A percentile compares a stretch with the other conserved stretches of the same genome.
Evolutionary conservation across 148 eudicot species (phyloP).

Genomic region (Vaccinium macrocarpon): DNA sequence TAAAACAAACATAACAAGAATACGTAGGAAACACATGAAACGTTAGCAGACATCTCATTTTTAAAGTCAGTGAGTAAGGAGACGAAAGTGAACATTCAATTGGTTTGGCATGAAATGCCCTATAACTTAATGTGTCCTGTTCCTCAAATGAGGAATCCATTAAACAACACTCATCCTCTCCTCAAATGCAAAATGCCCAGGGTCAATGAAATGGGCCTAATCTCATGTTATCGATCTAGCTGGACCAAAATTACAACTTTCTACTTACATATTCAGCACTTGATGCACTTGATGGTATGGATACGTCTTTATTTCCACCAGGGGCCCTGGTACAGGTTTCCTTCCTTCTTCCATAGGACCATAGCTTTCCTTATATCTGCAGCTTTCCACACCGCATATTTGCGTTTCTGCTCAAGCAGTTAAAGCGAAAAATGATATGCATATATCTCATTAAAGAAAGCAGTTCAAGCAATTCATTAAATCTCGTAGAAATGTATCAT

Average conservation of each 20-base stretch:
- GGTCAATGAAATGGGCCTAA: no score
- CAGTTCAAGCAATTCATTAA: background rate
- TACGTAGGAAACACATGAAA: no score
- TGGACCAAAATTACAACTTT: background rate
- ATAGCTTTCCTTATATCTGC: slow-evolving; percentile 95
- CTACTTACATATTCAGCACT: slow-evolving; percentile 57
- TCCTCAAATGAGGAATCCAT: no score
- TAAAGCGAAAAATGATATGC: background rate
- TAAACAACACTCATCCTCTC: no score
- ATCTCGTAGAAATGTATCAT: background rate
- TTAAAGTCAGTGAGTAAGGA: no score
- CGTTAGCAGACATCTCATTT: no score
- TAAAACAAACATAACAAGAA: no score
- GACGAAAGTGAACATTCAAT: no score
- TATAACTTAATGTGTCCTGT: no score
- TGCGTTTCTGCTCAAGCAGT: slow-evolving; percentile 97
- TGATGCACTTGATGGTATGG: slow-evolving; percentile 41
- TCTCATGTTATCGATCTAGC: background rate
- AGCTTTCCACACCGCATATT: slow-evolving; percentile 97
- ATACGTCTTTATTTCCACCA: slow-evolving; percentile 66
- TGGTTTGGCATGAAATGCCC: slow-evolving; percentile 9
- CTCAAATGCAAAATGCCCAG: no score
- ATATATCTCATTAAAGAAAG: background rate
- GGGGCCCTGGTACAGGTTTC: slow-evolving; percentile 92
- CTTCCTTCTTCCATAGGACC: slow-evolving; percentile 66